Evolutionary conservation across 306 rosid genomes (phyloP).

Genomic region (Spatholobus suberectus): DNA sequence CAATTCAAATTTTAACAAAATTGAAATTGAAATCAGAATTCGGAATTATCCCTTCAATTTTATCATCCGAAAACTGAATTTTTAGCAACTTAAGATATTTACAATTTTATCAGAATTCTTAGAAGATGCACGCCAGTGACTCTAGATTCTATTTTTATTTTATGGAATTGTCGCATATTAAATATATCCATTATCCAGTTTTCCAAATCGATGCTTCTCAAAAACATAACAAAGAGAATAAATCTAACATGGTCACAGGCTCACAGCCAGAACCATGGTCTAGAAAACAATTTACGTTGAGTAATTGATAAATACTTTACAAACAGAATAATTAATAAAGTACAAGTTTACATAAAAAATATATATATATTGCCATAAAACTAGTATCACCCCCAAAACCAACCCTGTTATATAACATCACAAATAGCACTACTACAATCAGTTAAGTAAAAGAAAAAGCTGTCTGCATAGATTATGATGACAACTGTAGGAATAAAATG

Average conservation of each 20-base stretch:
- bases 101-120: not conserved
- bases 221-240: not conserved
- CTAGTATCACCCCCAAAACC: slow-evolving; percentile 21
- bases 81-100: not conserved
- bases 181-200: not conserved
- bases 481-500: slow-evolving; percentile 27
- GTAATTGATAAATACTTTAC: not conserved
- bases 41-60: not conserved
- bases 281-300: not conserved
- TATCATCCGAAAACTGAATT: not conserved
- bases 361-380: slow-evolving; percentile 1
- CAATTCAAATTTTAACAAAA: not conserved
- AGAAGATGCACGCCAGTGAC: not conserved
- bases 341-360: not conserved
- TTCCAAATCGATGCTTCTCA: not conserved
- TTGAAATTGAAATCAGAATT: not conserved
- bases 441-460: slow-evolving; percentile 27
- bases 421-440: not conserved
- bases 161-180: not conserved
- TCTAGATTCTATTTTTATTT: not conserved
- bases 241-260: not conserved
- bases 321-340: not conserved
- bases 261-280: not conserved
- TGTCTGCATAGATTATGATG: slow-evolving; percentile 27
- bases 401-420: slow-evolving; percentile 1